Conservation (phyloP, 768 basidiomycete genomes). For the Mycena rosella region DNA sequence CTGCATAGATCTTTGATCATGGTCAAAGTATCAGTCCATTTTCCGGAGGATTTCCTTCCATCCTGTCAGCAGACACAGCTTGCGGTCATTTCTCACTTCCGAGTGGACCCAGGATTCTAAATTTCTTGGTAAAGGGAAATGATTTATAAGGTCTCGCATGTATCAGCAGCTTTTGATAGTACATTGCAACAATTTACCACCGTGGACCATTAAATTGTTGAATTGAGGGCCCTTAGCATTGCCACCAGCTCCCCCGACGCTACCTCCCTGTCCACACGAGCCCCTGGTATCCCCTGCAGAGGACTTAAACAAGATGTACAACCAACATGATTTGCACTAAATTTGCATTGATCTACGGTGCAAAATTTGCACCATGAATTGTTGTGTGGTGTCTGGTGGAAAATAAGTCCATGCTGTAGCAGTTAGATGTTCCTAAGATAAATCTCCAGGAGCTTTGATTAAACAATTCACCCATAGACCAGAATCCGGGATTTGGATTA, state of each 20-base stretch:
- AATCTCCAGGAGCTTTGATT: too few relatives aligned
- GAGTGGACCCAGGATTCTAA: too few relatives aligned
- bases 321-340: neutral
- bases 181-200: slow-evolving; percentile 6
- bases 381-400: neutral
- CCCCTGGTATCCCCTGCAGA: neutral
- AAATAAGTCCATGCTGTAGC: neutral
- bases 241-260: slow-evolving; percentile 2
- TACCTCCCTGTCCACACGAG: neutral
- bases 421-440: too few relatives aligned
- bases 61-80: too few relatives aligned
- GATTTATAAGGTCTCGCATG: slow-evolving; percentile 1
- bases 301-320: too few relatives aligned
- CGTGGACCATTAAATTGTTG: neutral
- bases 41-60: too few relatives aligned
- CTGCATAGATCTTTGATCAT: too few relatives aligned
- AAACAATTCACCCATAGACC: too few relatives aligned
- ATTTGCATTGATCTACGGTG: too few relatives aligned
- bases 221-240: slow-evolving; percentile 5
- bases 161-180: neutral
- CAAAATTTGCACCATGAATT: slow-evolving; percentile 1
- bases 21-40: too few relatives aligned
- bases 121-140: slow-evolving; percentile 7
- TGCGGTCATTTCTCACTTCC: too few relatives aligned
- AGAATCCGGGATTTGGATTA: too few relatives aligned